Percentiles rank a stretch among this genome's conserved stretches.
phyloP scores from a whole-genome alignment of 1,284 basidiomycete species.

The Pholiota adiposa region DNA sequence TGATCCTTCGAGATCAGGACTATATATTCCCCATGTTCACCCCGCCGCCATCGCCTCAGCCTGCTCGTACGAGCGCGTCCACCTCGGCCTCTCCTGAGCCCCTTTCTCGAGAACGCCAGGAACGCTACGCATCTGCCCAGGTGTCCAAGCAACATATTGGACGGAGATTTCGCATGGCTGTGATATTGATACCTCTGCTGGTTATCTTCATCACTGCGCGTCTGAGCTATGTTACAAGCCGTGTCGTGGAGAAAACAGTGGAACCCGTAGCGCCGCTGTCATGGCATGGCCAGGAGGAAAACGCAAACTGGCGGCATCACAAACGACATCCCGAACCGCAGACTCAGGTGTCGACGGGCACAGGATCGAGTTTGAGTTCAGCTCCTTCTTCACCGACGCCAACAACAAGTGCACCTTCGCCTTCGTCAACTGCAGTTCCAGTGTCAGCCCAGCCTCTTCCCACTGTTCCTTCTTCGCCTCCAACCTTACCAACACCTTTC shows the following conservation, averaged over 20 bases:
- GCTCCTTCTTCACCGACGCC: conserved; percentile 1
- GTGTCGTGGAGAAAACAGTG: conserved; percentile 48
- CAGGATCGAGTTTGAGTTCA: not conserved
- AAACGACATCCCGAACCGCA: conserved; percentile 41
- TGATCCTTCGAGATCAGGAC: conserved; percentile 9
- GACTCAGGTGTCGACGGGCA: not conserved
- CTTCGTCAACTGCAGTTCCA: conserved; percentile 5
- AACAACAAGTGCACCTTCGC: conserved; percentile 11
- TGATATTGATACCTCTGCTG: conserved; percentile 56
- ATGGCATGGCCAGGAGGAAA: conserved; percentile 29
- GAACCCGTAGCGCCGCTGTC: conserved; percentile 29
- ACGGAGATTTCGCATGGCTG: conserved; percentile 49
- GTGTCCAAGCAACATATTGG: conserved; percentile 45
- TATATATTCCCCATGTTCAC: conserved; percentile 23
- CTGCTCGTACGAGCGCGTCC: conserved; percentile 34
- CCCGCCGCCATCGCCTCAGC: conserved; percentile 45
- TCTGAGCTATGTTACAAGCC: conserved; percentile 53
- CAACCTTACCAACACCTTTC: conserved; percentile 66
- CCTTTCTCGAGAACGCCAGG: conserved; percentile 4
- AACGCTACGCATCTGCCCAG: conserved; percentile 1
- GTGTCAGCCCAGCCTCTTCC: conserved; percentile 35
- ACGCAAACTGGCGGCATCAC: conserved; percentile 42
- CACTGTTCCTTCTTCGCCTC: conserved; percentile 43
- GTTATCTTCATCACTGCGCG: conserved; percentile 57
- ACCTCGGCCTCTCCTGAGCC: conserved; percentile 8